Percentiles rank a stretch among this genome's conserved stretches.
Conservation (phyloP, 2,329 filamentous ascomycete species). For the Pseudogymnoascus sp. region DNA sequence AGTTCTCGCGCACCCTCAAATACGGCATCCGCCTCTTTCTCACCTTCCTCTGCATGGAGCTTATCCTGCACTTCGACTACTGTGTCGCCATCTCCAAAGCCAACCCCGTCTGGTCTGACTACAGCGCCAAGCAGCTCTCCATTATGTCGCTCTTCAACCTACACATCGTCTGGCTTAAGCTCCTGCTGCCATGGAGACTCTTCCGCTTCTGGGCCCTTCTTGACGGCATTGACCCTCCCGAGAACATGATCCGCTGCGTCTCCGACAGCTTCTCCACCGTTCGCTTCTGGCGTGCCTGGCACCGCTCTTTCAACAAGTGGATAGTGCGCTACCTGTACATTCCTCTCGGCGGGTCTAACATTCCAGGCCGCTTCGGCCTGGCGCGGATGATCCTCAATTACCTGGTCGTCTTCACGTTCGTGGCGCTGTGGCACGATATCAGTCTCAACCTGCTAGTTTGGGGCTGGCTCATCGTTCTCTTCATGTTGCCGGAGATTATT, state of each 20-base stretch:
- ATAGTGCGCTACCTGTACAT: conserved; percentile 89
- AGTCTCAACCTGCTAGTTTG: conserved; percentile 83
- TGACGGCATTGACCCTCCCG: conserved; percentile 87
- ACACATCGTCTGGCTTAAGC: conserved; percentile 95
- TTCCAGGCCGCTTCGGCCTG: conserved; percentile 36
- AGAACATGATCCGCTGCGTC: conserved; percentile 97
- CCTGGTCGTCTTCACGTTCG: conserved; percentile 85
- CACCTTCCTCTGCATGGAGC: conserved; percentile 78
- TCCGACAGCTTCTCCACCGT: conserved; percentile 87
- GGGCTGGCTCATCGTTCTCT: conserved; percentile 94
- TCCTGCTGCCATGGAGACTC: conserved; percentile 94
- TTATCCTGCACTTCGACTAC: conserved; percentile 87
- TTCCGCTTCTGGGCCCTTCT: conserved; percentile 93
- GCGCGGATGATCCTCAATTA: conserved; percentile 65
- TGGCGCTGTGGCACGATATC: conserved; percentile 97
- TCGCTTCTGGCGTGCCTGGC: conserved; percentile 94
- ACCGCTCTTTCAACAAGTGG: conserved; percentile 92
- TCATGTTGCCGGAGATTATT: conserved; percentile 81
- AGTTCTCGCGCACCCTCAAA: conserved; percentile 59
- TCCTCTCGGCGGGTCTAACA: conserved; percentile 67
- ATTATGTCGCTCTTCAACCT: conserved; percentile 94
- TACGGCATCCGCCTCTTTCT: conserved; percentile 79
- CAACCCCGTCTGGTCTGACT: conserved; percentile 69
- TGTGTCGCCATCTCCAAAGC: conserved; percentile 85
- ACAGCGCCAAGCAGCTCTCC: conserved; percentile 78